Conservation (phyloP, 2,329 filamentous ascomycete species). For the Talaromyces albobiverticillius region DNA sequence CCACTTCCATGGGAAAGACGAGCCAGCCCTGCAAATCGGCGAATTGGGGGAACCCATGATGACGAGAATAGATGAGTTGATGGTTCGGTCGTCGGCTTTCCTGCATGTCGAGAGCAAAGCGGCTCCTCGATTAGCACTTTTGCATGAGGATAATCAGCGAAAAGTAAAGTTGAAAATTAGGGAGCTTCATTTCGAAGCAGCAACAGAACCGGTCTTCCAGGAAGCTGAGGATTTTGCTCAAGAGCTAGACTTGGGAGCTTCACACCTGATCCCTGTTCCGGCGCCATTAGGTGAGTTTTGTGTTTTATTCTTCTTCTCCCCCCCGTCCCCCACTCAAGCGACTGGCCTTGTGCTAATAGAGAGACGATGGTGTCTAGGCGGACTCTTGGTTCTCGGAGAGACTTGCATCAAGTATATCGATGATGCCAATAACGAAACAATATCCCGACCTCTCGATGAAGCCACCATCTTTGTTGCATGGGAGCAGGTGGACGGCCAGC, state of each 20-base stretch:
- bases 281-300: slow-evolving; percentile 48
- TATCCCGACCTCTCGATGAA: slow-evolving; percentile 65
- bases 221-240: slow-evolving; percentile 50
- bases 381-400: slow-evolving; percentile 72
- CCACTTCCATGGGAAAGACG: slow-evolving; percentile 18
- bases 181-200: slow-evolving; percentile 52
- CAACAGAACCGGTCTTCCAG: slow-evolving; percentile 53
- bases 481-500: slow-evolving; percentile 76
- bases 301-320: too few relatives aligned
- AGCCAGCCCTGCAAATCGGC: slow-evolving; percentile 41
- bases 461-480: slow-evolving; percentile 88
- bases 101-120: slow-evolving; percentile 51
- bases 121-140: slow-evolving; percentile 60
- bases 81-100: slow-evolving; percentile 65
- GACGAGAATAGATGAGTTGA: slow-evolving; percentile 64
- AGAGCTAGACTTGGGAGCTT: slow-evolving; percentile 59
- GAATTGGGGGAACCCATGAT: slow-evolving; percentile 61
- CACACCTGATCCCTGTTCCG: slow-evolving; percentile 60
- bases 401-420: slow-evolving; percentile 84
- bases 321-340: too few relatives aligned
- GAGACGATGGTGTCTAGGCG: slow-evolving; percentile 53
- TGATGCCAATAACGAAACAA: slow-evolving; percentile 65
- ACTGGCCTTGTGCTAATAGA: too few relatives aligned
- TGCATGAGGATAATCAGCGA: slow-evolving; percentile 63
- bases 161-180: slow-evolving; percentile 55